Base-by-base conservation (phyloP, 2,329 filamentous ascomycete genomes). In the Teratosphaeria zuluensis region DNA sequence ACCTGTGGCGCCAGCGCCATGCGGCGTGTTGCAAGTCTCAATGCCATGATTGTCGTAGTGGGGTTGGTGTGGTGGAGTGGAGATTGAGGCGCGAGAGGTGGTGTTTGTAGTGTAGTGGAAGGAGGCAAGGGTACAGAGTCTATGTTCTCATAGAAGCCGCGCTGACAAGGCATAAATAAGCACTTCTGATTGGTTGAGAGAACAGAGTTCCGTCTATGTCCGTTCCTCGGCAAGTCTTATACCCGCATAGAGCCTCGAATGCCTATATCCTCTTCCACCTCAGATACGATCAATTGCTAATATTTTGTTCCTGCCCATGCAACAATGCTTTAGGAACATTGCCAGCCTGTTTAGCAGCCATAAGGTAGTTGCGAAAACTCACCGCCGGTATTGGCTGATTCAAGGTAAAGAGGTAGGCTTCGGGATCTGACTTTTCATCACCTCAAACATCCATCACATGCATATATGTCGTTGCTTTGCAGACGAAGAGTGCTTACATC, bases 1-100 rank as follows among this genome's bases (percentile, higher is more conserved):
- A 58, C 35, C 11, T 52, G 53, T 33, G 46, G 57, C 35, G 59
- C 54, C 21, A 64, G 63, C 66, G 70, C 70, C 55, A 72, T 63
- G 60, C 71, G 70, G 62, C 70, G 69, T 30, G 71, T 64, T 59
- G 70, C 70, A 11, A 73, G 65, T 69, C 70, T 64, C 56, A 73
- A 61, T 42, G 71, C 70, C 70, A 72, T 73, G 57, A 57, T 70
- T 61, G 57, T 55, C 9, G 59, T 58, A 32, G 57, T 60, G 52
- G 33, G 55, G 42, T 38, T 38, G 56, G 56, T 56, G 56, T 52
- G 46, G 53, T 24, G 57, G 38, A 54, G 55, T 54, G 52, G 55
- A 55, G 56, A 58, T 19, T 56, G 53, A 12, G 8, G 55, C 3
- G 54, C 5, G 6, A 4, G 14, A n/a, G 4, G 16, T 14, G 14